These are phyloP conservation scores for Penicillium waksmanii DNA, from an alignment of 495 filamentous ascomycete genomes.

Conservation along the genomic window DNA sequence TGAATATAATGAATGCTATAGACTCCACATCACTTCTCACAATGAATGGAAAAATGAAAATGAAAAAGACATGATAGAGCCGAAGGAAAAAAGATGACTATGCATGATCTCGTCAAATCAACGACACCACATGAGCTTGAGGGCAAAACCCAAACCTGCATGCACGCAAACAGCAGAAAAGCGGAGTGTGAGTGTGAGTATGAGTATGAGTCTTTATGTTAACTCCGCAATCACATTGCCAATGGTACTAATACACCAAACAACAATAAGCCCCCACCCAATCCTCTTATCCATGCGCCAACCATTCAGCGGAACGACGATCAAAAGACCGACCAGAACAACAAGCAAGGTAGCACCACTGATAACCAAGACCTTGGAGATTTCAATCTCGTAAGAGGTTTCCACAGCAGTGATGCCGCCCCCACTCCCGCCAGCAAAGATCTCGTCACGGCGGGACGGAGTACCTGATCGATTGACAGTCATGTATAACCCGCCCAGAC, in stretches of 20 bases:
- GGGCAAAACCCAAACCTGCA: no score
- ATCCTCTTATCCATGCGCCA: slow-evolving; percentile 90
- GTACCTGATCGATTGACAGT: slow-evolving; percentile 50
- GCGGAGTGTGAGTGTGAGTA: no score
- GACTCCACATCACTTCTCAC: no score
- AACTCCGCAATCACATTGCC: slow-evolving; percentile 85
- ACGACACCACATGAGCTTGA: no score
- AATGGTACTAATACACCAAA: slow-evolving; percentile 85
- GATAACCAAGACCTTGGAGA: slow-evolving; percentile 82
- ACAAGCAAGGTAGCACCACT: slow-evolving; percentile 78
- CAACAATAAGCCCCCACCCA: slow-evolving; percentile 76
- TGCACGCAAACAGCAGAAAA: no score
- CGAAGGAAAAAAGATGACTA: no score
- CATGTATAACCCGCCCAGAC: slow-evolving; percentile 85
- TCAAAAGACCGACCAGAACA: slow-evolving; percentile 76
- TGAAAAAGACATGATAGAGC: no score
- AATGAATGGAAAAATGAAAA: no score
- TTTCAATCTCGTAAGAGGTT: slow-evolving; percentile 70
- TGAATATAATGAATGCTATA: background rate
- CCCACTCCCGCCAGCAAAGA: slow-evolving; percentile 1
- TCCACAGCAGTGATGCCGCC: slow-evolving; percentile 8
- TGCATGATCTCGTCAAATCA: no score
- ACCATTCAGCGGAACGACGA: slow-evolving; percentile 80
- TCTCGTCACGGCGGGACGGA: slow-evolving; percentile 23
- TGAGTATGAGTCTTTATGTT: slow-evolving; percentile 14